Percentiles rank a stretch among this genome's conserved stretches.
phyloP scores from a whole-genome alignment of 2,329 filamentous ascomycete genomes.

The Exophiala sideris region DNA sequence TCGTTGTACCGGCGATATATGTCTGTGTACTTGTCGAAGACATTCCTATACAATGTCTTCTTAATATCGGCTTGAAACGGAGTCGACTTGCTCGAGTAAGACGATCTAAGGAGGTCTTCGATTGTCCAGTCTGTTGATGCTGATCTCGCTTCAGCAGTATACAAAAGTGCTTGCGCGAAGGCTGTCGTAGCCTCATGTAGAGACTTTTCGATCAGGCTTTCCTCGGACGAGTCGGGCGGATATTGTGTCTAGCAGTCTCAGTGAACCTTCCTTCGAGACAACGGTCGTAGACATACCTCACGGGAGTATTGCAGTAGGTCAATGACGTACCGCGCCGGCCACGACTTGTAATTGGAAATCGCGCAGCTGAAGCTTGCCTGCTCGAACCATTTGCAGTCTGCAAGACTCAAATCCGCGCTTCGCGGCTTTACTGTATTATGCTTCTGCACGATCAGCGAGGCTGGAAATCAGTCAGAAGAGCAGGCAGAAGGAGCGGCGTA shows the following conservation, averaged over 20 bases:
- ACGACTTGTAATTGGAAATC: slow-evolving; percentile 14
- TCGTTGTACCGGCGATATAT: slow-evolving; percentile 1
- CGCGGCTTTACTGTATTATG: background rate
- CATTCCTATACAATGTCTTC: slow-evolving; percentile 18
- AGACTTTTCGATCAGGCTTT: background rate
- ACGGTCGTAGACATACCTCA: slow-evolving; percentile 1
- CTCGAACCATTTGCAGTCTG: slow-evolving; percentile 25
- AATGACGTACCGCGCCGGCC: slow-evolving; percentile 21
- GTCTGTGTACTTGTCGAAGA: slow-evolving; percentile 15
- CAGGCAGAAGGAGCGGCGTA: background rate
- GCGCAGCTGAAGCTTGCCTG: slow-evolving; percentile 19
- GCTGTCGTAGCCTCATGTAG: slow-evolving; percentile 3
- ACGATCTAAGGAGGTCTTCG: slow-evolving; percentile 24
- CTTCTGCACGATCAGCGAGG: slow-evolving; percentile 4
- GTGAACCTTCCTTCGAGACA: background rate
- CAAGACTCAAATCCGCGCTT: background rate
- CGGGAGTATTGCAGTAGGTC: slow-evolving; percentile 25
- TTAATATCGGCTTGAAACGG: slow-evolving; percentile 14
- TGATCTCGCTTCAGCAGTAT: slow-evolving; percentile 18
- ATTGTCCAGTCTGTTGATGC: slow-evolving; percentile 9
- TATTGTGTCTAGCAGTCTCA: slow-evolving; percentile 4
- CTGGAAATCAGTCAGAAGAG: slow-evolving; percentile 4
- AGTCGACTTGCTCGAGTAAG: slow-evolving; percentile 15
- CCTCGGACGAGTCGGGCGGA: background rate
- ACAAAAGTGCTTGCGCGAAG: slow-evolving; percentile 23